A percentile compares a stretch with the other conserved stretches of the same genome.
Evolutionary conservation across 2,329 filamentous ascomycete genomes (phyloP).

Genomic region (Coniochaeta ligniaria): DNA sequence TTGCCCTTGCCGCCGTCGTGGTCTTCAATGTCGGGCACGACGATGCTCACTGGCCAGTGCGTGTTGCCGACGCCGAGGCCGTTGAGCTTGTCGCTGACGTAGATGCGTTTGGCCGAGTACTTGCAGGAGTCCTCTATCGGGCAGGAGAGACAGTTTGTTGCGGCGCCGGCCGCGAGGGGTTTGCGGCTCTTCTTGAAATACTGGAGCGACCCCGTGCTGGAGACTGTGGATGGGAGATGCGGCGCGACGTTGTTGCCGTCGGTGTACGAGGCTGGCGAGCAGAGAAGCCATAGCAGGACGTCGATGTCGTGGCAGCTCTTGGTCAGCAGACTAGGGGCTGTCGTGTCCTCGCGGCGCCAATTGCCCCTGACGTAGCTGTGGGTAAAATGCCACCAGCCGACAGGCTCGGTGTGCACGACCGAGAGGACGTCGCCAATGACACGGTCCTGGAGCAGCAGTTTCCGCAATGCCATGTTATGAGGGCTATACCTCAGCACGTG

Average conservation of each 20-base stretch:
- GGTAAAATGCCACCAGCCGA: constrained; percentile 94
- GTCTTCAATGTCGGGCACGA: constrained; percentile 89
- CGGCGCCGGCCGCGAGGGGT: constrained; percentile 62
- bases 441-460: constrained; percentile 66
- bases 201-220: constrained; percentile 68
- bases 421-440: constrained; percentile 80
- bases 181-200: constrained; percentile 74
- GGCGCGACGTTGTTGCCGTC: constrained; percentile 32
- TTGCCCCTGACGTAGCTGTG: constrained; percentile 91
- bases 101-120: constrained; percentile 81
- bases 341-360: constrained; percentile 75
- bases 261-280: constrained; percentile 52
- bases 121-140: constrained; percentile 67
- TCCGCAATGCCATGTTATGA: constrained; percentile 79
- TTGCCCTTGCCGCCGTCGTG: constrained; percentile 39
- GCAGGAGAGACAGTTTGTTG: constrained; percentile 85
- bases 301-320: constrained; percentile 98
- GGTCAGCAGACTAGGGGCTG: constrained; percentile 77
- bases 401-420: constrained; percentile 85
- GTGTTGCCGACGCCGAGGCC: constrained; percentile 59
- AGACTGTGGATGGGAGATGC: constrained; percentile 70
- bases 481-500: constrained; percentile 92
- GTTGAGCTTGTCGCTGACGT: constrained; percentile 56
- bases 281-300: constrained; percentile 84
- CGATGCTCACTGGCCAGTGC: constrained; percentile 79